Conservation (phyloP, 176 grass and related monocot species). For the Cenchrus fungigraminus region DNA sequence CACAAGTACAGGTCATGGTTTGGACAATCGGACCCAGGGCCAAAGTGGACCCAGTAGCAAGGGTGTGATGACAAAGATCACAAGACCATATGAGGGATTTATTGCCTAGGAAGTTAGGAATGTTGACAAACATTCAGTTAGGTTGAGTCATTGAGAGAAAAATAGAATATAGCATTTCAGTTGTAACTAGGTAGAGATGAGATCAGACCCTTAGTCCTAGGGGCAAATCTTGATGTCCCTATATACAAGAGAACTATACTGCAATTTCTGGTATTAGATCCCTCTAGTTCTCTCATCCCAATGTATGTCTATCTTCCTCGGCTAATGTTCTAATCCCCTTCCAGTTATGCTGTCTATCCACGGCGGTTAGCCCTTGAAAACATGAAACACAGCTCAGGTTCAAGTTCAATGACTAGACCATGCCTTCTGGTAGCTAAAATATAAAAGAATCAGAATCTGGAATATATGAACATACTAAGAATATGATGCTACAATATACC, state of each 20-base stretch:
- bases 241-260: too few species aligned
- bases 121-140: background rate
- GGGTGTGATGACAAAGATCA: background rate
- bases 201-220: too few species aligned
- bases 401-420: background rate
- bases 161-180: background rate
- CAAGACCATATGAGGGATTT: background rate
- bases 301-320: background rate
- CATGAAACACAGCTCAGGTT: background rate
- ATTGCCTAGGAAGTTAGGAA: background rate
- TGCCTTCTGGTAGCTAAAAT: background rate
- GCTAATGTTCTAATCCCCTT: background rate
- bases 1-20: background rate
- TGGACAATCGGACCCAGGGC: background rate
- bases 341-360: background rate
- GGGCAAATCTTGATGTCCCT: too few species aligned
- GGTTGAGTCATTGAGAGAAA: background rate
- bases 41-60: background rate
- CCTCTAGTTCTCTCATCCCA: too few species aligned
- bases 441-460: background rate
- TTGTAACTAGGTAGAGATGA: too few species aligned
- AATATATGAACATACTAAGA: background rate
- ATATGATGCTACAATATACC: slow-evolving; percentile 16
- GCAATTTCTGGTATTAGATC: too few species aligned
- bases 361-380: too few species aligned